Evolutionary conservation across 208 protist species (phyloP).

Genomic region (Angomonas ambiguus): DNA sequence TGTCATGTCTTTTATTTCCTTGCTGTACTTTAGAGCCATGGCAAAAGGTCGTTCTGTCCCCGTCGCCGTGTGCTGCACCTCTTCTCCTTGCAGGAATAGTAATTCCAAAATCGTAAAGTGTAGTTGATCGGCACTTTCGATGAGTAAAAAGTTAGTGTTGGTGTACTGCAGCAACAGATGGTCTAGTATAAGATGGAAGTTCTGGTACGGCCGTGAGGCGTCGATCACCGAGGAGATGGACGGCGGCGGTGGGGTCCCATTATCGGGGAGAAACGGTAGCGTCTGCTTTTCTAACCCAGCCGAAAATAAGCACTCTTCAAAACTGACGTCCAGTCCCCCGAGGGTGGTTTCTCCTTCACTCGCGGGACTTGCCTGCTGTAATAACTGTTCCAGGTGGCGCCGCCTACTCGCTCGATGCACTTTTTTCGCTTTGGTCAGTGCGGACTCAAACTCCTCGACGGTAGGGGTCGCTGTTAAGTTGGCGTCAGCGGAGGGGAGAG

Average conservation of each 20-base stretch:
- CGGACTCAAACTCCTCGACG: background rate
- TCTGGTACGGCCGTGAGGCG: background rate
- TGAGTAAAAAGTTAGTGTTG: background rate
- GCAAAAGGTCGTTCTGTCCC: background rate
- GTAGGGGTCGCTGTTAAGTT: too few species aligned
- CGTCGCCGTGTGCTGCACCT: background rate
- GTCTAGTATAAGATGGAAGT: constrained; percentile 3
- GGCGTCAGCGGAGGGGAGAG: too few species aligned
- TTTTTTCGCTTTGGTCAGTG: background rate
- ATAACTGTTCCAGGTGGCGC: background rate
- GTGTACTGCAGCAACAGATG: background rate
- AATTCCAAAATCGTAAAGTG: background rate
- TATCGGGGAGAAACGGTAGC: background rate
- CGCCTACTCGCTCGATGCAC: background rate
- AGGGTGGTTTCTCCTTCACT: too few species aligned
- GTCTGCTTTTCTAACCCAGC: background rate
- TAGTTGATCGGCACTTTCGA: background rate
- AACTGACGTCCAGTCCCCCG: too few species aligned
- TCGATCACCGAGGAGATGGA: background rate
- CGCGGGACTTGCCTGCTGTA: background rate
- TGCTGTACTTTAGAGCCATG: background rate
- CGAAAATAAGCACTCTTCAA: background rate
- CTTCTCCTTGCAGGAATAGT: background rate
- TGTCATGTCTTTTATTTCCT: background rate
- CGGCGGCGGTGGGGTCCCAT: background rate